Percentiles rank a stretch among this genome's conserved stretches.
These are phyloP conservation scores for Knoxdaviesia proteae DNA, from an alignment of 2,329 filamentous ascomycete genomes.

Conservation along the genomic window DNA sequence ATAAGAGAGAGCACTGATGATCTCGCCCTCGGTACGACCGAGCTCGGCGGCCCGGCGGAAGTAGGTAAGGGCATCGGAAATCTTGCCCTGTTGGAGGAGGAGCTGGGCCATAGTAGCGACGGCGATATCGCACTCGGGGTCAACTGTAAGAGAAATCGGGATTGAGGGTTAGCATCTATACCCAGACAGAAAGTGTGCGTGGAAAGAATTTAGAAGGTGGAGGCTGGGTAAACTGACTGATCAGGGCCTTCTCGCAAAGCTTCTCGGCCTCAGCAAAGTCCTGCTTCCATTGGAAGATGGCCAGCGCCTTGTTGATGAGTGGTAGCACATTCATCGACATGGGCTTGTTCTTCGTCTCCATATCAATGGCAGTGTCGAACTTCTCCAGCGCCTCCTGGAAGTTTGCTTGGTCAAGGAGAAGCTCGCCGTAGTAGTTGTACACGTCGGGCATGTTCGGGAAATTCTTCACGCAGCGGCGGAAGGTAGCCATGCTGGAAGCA, in stretches of 20 bases:
- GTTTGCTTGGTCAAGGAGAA: conserved; percentile 90
- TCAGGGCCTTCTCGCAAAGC: conserved; percentile 89
- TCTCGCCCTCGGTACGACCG: conserved; percentile 82
- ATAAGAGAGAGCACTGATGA: conserved; percentile 89
- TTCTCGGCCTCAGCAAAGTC: conserved; percentile 90
- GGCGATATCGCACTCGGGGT: conserved; percentile 95
- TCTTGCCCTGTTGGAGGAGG: conserved; percentile 91
- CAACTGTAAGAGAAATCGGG: conserved; percentile 34
- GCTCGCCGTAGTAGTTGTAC: conserved; percentile 98
- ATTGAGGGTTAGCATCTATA: conserved; percentile 15
- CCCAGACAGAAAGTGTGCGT: not conserved
- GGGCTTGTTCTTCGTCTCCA: conserved; percentile 88
- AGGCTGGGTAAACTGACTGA: conserved; percentile 43
- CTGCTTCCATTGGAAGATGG: conserved; percentile 95
- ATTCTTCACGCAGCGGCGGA: conserved; percentile 94
- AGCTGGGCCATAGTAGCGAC: conserved; percentile 98
- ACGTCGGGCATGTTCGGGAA: conserved; percentile 92
- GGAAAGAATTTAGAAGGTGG: conserved; percentile 5
- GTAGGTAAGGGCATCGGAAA: conserved; percentile 83
- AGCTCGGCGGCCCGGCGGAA: conserved; percentile 93
- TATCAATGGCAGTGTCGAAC: conserved; percentile 95
- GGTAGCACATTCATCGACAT: conserved; percentile 95
- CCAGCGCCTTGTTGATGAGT: conserved; percentile 94
- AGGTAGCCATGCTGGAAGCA: conserved; percentile 94
- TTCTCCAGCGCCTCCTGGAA: conserved; percentile 91